Percentiles rank a stretch among this genome's conserved stretches.
Conservation (phyloP, 2,329 filamentous ascomycete species). For the Rutstroemia sp. region DNA sequence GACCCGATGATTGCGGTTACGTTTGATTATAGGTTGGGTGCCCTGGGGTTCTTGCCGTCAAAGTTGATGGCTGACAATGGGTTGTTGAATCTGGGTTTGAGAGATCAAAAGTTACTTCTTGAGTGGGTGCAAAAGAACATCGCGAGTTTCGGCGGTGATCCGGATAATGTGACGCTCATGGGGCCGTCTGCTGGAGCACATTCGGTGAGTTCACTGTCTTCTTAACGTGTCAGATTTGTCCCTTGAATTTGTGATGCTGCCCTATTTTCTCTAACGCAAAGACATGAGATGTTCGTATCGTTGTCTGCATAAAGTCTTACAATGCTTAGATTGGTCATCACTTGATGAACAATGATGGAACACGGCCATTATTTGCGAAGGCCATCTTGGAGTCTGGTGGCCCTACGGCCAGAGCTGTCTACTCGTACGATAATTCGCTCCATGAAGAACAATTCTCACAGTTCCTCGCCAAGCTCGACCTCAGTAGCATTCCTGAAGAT, state of each 20-base stretch:
- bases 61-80: constrained; percentile 46
- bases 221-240: not conserved
- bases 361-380: constrained; percentile 38
- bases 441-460: constrained; percentile 49
- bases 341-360: constrained; percentile 42
- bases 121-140: constrained; percentile 56
- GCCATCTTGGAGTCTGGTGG: constrained; percentile 52
- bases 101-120: constrained; percentile 52
- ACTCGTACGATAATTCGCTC: constrained; percentile 45
- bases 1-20: constrained; percentile 48
- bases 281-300: not conserved
- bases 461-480: constrained; percentile 47
- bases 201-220: constrained; percentile 36
- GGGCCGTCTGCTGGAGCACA: constrained; percentile 57
- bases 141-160: constrained; percentile 52
- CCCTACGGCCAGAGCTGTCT: constrained; percentile 46
- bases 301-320: not conserved
- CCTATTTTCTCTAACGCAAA: too few relatives aligned
- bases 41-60: constrained; percentile 62
- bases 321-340: constrained; percentile 55
- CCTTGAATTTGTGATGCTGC: too few relatives aligned
- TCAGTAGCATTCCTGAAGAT: constrained; percentile 34
- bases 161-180: constrained; percentile 50
- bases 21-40: constrained; percentile 56
- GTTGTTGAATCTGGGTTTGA: constrained; percentile 55